Conservation (phyloP, 1,284 basidiomycete species). For the Marasmius oreades region DNA sequence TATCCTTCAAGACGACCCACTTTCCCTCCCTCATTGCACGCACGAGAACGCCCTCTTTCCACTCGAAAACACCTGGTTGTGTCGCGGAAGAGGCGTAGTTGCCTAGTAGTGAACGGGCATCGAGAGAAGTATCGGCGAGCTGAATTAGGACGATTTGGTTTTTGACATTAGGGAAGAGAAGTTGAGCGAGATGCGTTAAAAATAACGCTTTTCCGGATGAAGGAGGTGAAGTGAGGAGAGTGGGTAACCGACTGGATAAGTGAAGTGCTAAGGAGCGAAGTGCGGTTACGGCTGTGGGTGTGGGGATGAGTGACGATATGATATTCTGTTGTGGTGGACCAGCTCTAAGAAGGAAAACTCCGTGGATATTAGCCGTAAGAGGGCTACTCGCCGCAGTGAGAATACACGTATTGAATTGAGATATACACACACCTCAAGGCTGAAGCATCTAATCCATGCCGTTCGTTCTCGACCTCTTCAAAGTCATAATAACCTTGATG, state of each 20-base stretch:
- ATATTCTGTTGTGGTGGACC: constrained; percentile 17
- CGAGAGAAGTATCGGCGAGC: constrained; percentile 91
- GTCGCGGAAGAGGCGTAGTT: constrained; percentile 90
- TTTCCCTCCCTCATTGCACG: constrained; percentile 88
- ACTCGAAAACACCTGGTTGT: constrained; percentile 89
- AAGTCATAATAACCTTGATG: constrained; percentile 44
- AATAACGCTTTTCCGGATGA: constrained; percentile 91
- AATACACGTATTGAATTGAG: neutral
- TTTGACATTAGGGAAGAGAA: constrained; percentile 53
- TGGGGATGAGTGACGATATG: constrained; percentile 57
- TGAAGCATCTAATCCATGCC: constrained; percentile 33
- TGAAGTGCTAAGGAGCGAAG: constrained; percentile 66
- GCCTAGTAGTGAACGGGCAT: constrained; percentile 91
- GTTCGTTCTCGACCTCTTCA: constrained; percentile 29
- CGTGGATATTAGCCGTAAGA: constrained; percentile 56
- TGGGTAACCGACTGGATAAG: constrained; percentile 69
- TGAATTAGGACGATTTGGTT: constrained; percentile 81
- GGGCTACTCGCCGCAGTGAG: constrained; percentile 36
- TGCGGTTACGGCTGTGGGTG: constrained; percentile 56
- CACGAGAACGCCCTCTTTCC: constrained; percentile 93
- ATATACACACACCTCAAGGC: constrained; percentile 51
- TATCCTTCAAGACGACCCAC: constrained; percentile 94
- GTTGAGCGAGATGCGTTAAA: constrained; percentile 70
- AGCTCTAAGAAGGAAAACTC: constrained; percentile 56
- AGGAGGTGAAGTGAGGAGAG: constrained; percentile 83